Evolutionary conservation across 2,329 filamentous ascomycete genomes (phyloP).

Genomic region (Eurotiales sp.): DNA sequence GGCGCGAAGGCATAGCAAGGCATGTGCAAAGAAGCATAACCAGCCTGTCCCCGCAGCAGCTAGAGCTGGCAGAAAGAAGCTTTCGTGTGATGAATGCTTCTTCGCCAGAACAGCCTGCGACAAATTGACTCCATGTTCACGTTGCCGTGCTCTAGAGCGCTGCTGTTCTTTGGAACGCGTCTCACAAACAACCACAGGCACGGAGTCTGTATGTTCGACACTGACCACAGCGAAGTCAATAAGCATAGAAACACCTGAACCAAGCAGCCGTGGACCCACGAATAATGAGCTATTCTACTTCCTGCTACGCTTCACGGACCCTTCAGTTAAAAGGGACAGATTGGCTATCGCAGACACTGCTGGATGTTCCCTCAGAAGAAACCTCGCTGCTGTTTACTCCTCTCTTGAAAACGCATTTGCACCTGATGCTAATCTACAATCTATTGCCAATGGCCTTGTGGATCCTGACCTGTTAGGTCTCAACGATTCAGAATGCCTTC

Average conservation of each 20-base stretch:
- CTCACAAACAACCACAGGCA: neutral
- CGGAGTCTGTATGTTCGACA: neutral
- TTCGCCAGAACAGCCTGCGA: conserved; percentile 26
- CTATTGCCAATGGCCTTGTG: neutral
- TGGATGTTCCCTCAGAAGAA: conserved; percentile 25
- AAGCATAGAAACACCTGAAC: neutral
- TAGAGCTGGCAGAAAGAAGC: conserved; percentile 28
- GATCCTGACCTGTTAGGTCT: conserved; percentile 1
- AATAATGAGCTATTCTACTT: conserved; percentile 24
- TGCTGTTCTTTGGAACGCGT: conserved; percentile 20
- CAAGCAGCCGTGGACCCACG: conserved; percentile 3
- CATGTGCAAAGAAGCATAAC: conserved; percentile 28
- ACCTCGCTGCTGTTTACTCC: conserved; percentile 25
- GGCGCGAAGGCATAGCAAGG: conserved; percentile 27
- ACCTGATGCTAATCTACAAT: conserved; percentile 16
- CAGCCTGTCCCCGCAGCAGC: conserved; percentile 24
- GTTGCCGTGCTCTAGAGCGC: conserved; percentile 21
- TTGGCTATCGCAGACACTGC: conserved; percentile 30
- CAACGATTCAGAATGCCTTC: neutral
- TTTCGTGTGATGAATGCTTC: conserved; percentile 28
- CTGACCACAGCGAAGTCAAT: neutral
- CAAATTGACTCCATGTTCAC: conserved; percentile 22
- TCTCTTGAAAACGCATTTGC: conserved; percentile 26
- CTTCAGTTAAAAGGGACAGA: conserved; percentile 23
- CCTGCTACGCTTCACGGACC: conserved; percentile 27